phyloP scores from a whole-genome alignment of 108 stramenopile genomes.

The Cyclotella baltica region DNA sequence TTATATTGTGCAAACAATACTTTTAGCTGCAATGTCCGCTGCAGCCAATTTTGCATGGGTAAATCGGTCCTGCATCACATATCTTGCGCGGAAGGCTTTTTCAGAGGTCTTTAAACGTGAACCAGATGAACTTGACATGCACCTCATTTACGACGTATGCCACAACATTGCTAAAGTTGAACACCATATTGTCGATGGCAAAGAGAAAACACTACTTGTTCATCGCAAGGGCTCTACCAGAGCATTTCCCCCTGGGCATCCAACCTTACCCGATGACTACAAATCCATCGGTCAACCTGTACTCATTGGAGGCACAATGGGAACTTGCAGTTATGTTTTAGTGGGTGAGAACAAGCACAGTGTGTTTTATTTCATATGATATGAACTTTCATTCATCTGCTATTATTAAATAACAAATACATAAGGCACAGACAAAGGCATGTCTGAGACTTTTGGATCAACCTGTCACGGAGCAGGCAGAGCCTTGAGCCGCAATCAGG shows the following conservation, averaged over 20 bases:
- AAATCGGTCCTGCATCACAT: conserved; percentile 85
- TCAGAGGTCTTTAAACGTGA: conserved; percentile 77
- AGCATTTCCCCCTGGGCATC: conserved; percentile 89
- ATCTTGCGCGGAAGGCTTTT: conserved; percentile 79
- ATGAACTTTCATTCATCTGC: background rate
- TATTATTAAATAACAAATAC: conserved; percentile 53
- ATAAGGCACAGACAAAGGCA: conserved; percentile 82
- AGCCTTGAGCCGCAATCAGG: conserved; percentile 77
- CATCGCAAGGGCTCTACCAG: conserved; percentile 87
- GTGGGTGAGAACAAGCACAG: background rate
- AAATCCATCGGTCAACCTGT: conserved; percentile 87
- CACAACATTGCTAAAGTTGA: conserved; percentile 94
- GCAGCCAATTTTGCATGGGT: conserved; percentile 94
- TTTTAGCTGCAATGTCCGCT: conserved; percentile 65
- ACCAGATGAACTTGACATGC: conserved; percentile 90
- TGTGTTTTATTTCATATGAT: too few species aligned
- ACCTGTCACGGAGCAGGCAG: conserved; percentile 92
- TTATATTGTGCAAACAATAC: background rate
- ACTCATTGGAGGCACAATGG: conserved; percentile 90
- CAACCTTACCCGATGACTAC: conserved; percentile 88
- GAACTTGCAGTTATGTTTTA: conserved; percentile 71
- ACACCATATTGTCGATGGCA: conserved; percentile 77
- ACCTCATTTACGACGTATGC: conserved; percentile 86
- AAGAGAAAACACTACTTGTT: conserved; percentile 78
- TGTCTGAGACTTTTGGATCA: conserved; percentile 87